Evolutionary conservation across 2,329 filamentous ascomycete genomes (phyloP).

Genomic region (Elsinoe necatrix): DNA sequence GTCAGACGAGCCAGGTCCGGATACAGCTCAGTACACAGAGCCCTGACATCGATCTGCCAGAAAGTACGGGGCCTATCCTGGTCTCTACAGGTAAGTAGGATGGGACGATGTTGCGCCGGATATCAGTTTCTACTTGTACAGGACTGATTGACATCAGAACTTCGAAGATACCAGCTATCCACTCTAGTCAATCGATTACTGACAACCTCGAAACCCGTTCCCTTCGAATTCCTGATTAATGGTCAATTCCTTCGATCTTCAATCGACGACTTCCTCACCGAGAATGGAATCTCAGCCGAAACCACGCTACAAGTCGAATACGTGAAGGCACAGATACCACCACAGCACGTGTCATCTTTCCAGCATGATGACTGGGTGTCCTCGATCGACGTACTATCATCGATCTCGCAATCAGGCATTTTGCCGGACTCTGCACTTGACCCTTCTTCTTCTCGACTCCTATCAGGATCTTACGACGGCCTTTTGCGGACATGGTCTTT

Average conservation of each 20-base stretch:
- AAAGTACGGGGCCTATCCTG: slow-evolving; percentile 48
- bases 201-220: slow-evolving; percentile 54
- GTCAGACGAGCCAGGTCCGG: slow-evolving; percentile 39
- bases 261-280: slow-evolving; percentile 79
- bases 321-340: slow-evolving; percentile 82
- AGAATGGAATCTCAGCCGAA: slow-evolving; percentile 82
- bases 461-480: slow-evolving; percentile 93
- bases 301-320: slow-evolving; percentile 84
- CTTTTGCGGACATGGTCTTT: slow-evolving; percentile 82
- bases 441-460: slow-evolving; percentile 48
- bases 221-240: slow-evolving; percentile 92
- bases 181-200: slow-evolving; percentile 56
- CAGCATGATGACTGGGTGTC: slow-evolving; percentile 98
- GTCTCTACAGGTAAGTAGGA: slow-evolving; percentile 45
- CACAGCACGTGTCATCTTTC: slow-evolving; percentile 81
- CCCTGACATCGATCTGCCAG: slow-evolving; percentile 45
- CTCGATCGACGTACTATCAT: slow-evolving; percentile 70
- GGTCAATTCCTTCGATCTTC: slow-evolving; percentile 84
- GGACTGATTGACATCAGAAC: slow-evolving; percentile 29
- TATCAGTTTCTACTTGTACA: neutral
- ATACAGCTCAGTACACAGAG: slow-evolving; percentile 47
- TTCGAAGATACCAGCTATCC: slow-evolving; percentile 52
- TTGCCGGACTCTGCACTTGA: neutral
- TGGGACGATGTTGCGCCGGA: neutral
- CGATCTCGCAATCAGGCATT: slow-evolving; percentile 51